Evolutionary conservation across 805 yeast species (phyloP).

Genomic region (Hanseniaspora thailandica): DNA sequence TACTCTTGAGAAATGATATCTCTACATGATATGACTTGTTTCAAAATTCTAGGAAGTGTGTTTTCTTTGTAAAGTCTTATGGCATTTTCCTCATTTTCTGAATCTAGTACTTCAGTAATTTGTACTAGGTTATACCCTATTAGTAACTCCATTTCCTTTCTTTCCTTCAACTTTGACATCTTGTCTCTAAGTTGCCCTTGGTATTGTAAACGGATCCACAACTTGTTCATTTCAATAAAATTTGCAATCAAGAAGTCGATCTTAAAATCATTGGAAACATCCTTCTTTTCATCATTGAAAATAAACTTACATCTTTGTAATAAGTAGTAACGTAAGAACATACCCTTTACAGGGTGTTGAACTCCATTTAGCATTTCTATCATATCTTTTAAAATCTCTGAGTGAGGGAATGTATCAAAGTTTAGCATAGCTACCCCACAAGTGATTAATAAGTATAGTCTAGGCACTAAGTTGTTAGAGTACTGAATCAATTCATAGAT

Average conservation of each 20-base stretch:
- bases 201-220: conserved; percentile 94
- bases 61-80: conserved; percentile 34
- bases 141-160: conserved; percentile 78
- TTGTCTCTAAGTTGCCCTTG: conserved; percentile 85
- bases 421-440: conserved; percentile 85
- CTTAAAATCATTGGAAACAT: conserved; percentile 23
- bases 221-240: conserved; percentile 92
- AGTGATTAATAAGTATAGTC: conserved; percentile 87
- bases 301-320: conserved; percentile 62
- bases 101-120: conserved; percentile 64
- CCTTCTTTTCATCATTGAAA: conserved; percentile 23
- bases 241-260: conserved; percentile 72
- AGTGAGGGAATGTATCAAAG: conserved; percentile 62
- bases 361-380: conserved; percentile 96
- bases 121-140: conserved; percentile 90
- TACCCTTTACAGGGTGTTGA: conserved; percentile 86
- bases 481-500: conserved; percentile 90
- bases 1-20: conserved; percentile 90
- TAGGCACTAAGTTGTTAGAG: conserved; percentile 84
- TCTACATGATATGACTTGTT: conserved; percentile 83
- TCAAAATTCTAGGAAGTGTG: conserved; percentile 69
- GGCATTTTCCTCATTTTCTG: conserved; percentile 36
- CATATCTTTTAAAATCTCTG: conserved; percentile 88
- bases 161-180: conserved; percentile 58
- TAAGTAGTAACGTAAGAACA: conserved; percentile 78